Evolutionary conservation across 2,329 filamentous ascomycete genomes (phyloP), one percentile per base, ranked within the genome.

Genomic region (Apiospora hydei): DNA sequence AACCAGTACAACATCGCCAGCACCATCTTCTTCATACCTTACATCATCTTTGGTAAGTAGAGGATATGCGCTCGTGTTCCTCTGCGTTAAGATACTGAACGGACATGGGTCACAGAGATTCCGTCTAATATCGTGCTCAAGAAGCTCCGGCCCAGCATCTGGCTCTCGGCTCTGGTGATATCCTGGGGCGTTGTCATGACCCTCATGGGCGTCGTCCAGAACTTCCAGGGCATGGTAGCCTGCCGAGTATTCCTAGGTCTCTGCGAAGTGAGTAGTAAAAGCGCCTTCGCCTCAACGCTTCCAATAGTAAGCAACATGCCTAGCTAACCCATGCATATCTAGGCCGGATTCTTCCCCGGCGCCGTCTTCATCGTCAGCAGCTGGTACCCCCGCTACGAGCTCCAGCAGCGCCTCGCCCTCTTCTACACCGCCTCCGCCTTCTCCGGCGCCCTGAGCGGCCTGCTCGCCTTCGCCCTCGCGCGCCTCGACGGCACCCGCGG

Each of bases 401-500:
- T 81, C 78, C 69, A 74, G 72, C 75, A 76, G 76, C 30, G 51
- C 71, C 13, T 71, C 57, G 47, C 46, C 75, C 43, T 76, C 74
- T 75, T 72, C 76, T 76, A 74, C 78, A 71, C 72, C 74, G 11
- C 76, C 77, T 38, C 72, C 71, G 38, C 71, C 76, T 38, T 76
- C 70, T 74, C 67, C 0, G 26, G 24, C 13, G 67, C 67, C 14
- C 44, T 69, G 6, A 71, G 71, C 46, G 76, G 76, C 0, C 68
- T 73, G 5, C 74, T 84, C 0, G 82, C 82, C 0, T 81, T 77
- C 47, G 81, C 77, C 0, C 81, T 84, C 46, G 75, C 77, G 44
- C 82, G 84, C 72, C 82, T 98, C 93, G 89, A 94, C 75, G 88
- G 89, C 3, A 74, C 93, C 13, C 82, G 85, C 10, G 90, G 89